Base-by-base conservation (phyloP, 139 green algal species). In the Pleodorina starrii region DNA sequence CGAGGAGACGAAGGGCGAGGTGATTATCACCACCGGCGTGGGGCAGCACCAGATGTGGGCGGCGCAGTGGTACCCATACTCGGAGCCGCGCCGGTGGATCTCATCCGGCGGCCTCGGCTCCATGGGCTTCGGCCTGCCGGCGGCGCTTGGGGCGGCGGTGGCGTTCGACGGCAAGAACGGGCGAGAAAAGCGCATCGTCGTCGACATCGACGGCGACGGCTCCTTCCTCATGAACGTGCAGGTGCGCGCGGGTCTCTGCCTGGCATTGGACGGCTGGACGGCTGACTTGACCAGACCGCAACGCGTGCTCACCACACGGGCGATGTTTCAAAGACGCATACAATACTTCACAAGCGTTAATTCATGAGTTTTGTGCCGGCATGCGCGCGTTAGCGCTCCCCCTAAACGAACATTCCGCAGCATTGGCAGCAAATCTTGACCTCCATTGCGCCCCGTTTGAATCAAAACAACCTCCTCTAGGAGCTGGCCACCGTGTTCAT, bases 1-100 rank as follows among this genome's bases (percentile, higher is more conserved):
- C 81, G 96, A 99, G 92, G 94, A 99, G 94, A 99, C 97, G 0
- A 91, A 97, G 12, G 98, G 98, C 29, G 94, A 99, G 46, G 98
- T 97, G 32, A 96, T 99, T 83, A 96, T 99, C 86, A 98, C 97
- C 40, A 99, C 98, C 0, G 98, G 98, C 23, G 98, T 99, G 44
- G 98, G 98, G 0, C 98, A 99, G 94, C 98, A 99, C 90, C 98
- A 99, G 91, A 99, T 99, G 98, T 99, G 96, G 95, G 96, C 97
- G 6, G 98, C 98, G 71, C 98, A 99, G 89, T 99, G 94, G 93
- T 99, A 98, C 94, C 94, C 95, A 21, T 98, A 97, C 90, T 59
- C 84, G 21, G 89, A 95, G 87, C 96, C 97, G 9, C 91, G 98
- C 25, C 91, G 80, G 7, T 96, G 93, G 93, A 89, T 97, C 83